These are phyloP conservation scores for Salvia miltiorrhiza DNA, from an alignment of 257 asterid genomes.

Conservation along the genomic window DNA sequence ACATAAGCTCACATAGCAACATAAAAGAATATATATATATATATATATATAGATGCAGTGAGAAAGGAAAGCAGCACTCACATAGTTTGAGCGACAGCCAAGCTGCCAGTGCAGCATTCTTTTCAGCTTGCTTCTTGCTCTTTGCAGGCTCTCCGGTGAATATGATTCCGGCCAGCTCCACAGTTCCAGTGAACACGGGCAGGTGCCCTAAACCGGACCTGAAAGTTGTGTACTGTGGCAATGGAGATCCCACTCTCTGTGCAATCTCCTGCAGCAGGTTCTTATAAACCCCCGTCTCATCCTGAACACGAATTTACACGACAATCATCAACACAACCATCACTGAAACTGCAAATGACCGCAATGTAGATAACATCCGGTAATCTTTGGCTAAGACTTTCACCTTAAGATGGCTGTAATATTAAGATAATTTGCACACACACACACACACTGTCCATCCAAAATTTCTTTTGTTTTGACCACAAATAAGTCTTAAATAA, in stretches of 20 bases:
- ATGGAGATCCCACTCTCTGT: conserved; percentile 76
- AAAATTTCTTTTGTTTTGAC: neutral
- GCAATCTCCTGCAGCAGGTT: conserved; percentile 78
- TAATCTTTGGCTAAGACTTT: neutral
- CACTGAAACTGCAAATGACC: too few relatives aligned
- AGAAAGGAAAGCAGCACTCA: conserved; percentile 23
- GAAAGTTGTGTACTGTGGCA: conserved; percentile 67
- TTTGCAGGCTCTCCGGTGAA: conserved; percentile 82
- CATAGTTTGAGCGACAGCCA: conserved; percentile 76
- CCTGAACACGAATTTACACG: conserved; percentile 32
- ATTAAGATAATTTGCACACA: neutral
- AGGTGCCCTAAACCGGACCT: conserved; percentile 72
- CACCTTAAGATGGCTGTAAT: neutral
- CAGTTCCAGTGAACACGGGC: conserved; percentile 71
- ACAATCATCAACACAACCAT: neutral
- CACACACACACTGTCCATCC: neutral
- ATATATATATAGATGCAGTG: too few relatives aligned
- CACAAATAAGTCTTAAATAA: neutral
- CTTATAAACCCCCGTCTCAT: conserved; percentile 82
- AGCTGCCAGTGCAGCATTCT: conserved; percentile 77
- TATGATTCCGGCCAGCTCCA: conserved; percentile 66
- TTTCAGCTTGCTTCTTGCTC: conserved; percentile 88
- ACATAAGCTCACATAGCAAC: neutral
- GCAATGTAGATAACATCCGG: neutral
- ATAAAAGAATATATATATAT: too few relatives aligned